Percentiles rank a stretch among this genome's conserved stretches.
Conservation (phyloP, 108 stramenopile genomes). For the Cyclotella sp. region DNA sequence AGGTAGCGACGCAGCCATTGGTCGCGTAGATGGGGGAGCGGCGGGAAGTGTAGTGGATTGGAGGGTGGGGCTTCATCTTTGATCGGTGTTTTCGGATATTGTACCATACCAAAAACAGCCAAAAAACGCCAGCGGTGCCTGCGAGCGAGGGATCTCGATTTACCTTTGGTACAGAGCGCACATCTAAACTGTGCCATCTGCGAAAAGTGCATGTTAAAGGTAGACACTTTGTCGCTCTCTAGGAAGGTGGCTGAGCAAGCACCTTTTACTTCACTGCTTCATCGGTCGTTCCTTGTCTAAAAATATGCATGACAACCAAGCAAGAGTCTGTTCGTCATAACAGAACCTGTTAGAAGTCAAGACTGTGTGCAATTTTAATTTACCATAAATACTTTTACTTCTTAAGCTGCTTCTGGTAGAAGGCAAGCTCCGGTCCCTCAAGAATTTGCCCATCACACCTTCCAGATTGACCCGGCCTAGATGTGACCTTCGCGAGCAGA, state of each 20-base stretch:
- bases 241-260: too few species aligned
- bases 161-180: too few species aligned
- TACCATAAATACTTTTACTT: conserved; percentile 65
- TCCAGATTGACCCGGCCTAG: conserved; percentile 98
- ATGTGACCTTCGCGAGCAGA: conserved; percentile 95
- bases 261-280: too few species aligned
- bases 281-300: too few species aligned
- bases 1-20: conserved; percentile 74
- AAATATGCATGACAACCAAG: too few species aligned
- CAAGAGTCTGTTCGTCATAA: neutral
- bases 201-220: too few species aligned
- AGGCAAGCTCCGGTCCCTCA: conserved; percentile 98
- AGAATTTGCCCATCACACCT: conserved; percentile 98
- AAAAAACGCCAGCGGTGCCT: too few species aligned
- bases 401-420: conserved; percentile 98
- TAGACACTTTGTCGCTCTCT: too few species aligned
- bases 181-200: too few species aligned
- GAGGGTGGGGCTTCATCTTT: neutral
- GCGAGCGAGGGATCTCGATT: too few species aligned
- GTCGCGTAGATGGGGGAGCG: conserved; percentile 75
- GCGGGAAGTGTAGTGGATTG: conserved; percentile 59
- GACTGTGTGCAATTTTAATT: neutral
- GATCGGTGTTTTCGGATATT: too few species aligned
- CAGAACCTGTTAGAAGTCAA: neutral
- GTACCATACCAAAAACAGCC: too few species aligned